Conservation (phyloP, 139 green algal species). For the Chlorella sp. region DNA sequence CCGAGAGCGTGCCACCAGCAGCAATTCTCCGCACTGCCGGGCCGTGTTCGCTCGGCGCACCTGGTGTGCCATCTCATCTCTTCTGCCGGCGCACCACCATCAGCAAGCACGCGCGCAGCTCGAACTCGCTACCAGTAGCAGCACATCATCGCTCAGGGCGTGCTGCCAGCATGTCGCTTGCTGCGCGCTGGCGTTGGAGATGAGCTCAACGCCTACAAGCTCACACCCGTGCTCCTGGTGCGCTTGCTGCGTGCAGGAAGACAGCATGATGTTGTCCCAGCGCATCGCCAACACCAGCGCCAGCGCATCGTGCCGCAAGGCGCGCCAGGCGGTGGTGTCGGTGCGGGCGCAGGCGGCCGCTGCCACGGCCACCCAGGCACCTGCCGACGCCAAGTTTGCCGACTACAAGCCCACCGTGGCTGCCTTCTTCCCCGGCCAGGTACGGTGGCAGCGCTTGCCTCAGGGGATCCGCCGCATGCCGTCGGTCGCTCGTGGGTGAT, state of each 20-base stretch:
- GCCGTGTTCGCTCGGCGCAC: too few species aligned
- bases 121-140: too few species aligned
- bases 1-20: too few species aligned
- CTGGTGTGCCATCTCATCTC: too few species aligned
- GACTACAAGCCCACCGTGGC: constrained; percentile 80
- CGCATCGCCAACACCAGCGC: not conserved
- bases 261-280: constrained; percentile 6
- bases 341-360: not conserved
- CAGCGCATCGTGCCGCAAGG: not conserved
- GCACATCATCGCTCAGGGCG: too few species aligned
- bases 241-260: not conserved
- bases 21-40: too few species aligned
- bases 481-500: not conserved
- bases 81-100: too few species aligned
- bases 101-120: too few species aligned
- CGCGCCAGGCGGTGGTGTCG: not conserved
- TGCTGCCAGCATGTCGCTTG: too few species aligned
- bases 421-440: constrained; percentile 96
- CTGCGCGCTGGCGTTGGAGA: too few species aligned
- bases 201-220: too few species aligned
- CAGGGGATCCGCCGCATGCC: not conserved
- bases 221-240: not conserved
- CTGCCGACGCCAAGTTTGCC: constrained; percentile 71
- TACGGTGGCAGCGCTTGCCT: not conserved
- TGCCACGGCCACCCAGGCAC: constrained; percentile 2